Evolutionary conservation across 495 filamentous ascomycete species (phyloP).

Genomic region (Diplogelasinospora grovesii): DNA sequence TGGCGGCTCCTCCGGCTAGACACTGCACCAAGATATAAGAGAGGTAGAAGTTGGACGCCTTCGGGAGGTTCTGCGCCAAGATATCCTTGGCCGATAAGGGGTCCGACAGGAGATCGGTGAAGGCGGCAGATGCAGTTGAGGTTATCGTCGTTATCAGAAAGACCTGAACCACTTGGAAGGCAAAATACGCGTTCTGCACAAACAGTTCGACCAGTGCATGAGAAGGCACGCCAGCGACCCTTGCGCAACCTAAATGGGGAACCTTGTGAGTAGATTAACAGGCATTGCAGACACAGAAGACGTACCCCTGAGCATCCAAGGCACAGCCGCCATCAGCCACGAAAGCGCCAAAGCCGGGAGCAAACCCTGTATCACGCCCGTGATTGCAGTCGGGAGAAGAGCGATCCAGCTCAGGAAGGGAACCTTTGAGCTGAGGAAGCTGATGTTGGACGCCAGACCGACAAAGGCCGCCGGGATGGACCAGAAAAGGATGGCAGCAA

Average conservation of each 20-base stretch:
- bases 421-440: slow-evolving; percentile 52
- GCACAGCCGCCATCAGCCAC: slow-evolving; percentile 72
- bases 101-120: slow-evolving; percentile 51
- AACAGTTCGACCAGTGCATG: slow-evolving; percentile 66
- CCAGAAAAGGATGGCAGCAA: slow-evolving; percentile 78
- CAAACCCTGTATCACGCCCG: slow-evolving; percentile 71
- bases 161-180: slow-evolving; percentile 86
- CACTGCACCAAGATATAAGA: slow-evolving; percentile 85
- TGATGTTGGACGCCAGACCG: slow-evolving; percentile 72
- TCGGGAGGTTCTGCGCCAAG: slow-evolving; percentile 67
- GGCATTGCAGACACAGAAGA: background rate
- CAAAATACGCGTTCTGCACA: slow-evolving; percentile 76
- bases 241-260: slow-evolving; percentile 53
- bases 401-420: slow-evolving; percentile 64
- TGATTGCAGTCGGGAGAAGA: slow-evolving; percentile 55
- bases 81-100: slow-evolving; percentile 53
- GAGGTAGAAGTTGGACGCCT: slow-evolving; percentile 84
- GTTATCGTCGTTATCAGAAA: slow-evolving; percentile 80
- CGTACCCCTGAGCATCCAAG: slow-evolving; percentile 67
- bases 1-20: slow-evolving; percentile 59
- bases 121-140: slow-evolving; percentile 59
- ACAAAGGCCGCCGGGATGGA: slow-evolving; percentile 78
- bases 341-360: slow-evolving; percentile 70
- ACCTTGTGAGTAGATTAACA: background rate
- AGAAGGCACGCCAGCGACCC: slow-evolving; percentile 63